Conservation (phyloP, 768 basidiomycete species). For the Lentinula detonsa region DNA sequence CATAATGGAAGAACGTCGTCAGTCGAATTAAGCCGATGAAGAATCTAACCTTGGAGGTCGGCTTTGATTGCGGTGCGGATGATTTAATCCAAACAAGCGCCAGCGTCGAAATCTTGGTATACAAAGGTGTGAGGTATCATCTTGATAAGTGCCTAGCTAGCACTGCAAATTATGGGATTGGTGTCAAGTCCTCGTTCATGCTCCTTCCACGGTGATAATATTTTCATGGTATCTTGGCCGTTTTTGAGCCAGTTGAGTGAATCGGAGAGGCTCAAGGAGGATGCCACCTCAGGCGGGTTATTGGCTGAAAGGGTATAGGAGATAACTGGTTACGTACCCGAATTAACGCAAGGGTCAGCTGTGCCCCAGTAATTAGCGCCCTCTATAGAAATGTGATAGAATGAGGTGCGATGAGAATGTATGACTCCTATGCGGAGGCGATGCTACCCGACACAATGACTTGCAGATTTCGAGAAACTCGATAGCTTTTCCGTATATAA, state of each 20-base stretch:
- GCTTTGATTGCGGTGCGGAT: too few species aligned
- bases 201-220: neutral
- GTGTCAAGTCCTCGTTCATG: too few species aligned
- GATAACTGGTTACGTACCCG: neutral
- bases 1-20: too few species aligned
- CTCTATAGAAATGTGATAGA: neutral
- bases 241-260: neutral
- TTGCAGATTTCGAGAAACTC: neutral
- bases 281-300: neutral
- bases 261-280: neutral
- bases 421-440: conserved; percentile 6
- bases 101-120: too few species aligned
- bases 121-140: neutral
- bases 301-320: neutral
- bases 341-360: neutral
- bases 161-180: too few species aligned
- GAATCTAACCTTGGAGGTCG: too few species aligned
- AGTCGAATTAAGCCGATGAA: too few species aligned
- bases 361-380: neutral
- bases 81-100: too few species aligned
- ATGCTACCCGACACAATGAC: conserved; percentile 2
- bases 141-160: neutral
- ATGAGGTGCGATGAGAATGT: neutral
- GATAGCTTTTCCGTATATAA: conserved; percentile 1
- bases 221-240: neutral